phyloP scores from a whole-genome alignment of 1,284 basidiomycete species.

The Cryptococcus jaspeensis region DNA sequence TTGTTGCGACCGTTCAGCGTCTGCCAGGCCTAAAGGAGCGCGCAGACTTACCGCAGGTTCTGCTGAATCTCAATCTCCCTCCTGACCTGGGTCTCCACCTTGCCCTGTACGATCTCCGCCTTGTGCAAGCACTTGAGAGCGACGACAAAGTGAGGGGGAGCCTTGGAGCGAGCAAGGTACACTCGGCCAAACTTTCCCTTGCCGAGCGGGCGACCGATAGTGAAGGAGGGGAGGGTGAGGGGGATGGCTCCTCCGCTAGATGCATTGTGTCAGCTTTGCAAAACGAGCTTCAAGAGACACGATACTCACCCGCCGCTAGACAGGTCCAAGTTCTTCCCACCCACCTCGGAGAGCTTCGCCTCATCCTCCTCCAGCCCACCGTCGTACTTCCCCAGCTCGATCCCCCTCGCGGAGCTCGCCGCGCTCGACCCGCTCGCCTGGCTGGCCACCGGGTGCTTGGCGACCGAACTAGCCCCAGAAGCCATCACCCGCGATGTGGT shows the following conservation, averaged over 20 bases:
- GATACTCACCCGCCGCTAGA: slow-evolving; percentile 71
- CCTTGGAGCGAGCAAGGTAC: slow-evolving; percentile 94
- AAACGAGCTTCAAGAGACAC: background rate
- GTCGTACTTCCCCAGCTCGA: slow-evolving; percentile 81
- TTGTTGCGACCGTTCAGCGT: background rate
- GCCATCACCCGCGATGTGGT: slow-evolving; percentile 38
- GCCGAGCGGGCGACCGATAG: slow-evolving; percentile 92
- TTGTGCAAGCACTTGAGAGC: slow-evolving; percentile 98
- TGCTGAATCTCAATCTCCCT: slow-evolving; percentile 99
- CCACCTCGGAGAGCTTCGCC: slow-evolving; percentile 56
- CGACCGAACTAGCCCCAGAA: slow-evolving; percentile 1
- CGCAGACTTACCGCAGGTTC: slow-evolving; percentile 65
- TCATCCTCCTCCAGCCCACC: slow-evolving; percentile 80
- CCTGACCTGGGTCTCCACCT: slow-evolving; percentile 92
- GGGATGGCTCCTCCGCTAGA: slow-evolving; percentile 52
- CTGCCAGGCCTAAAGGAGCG: background rate
- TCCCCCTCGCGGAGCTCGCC: slow-evolving; percentile 7
- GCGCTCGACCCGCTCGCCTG: slow-evolving; percentile 2
- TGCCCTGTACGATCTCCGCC: slow-evolving; percentile 83
- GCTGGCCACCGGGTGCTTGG: slow-evolving; percentile 12
- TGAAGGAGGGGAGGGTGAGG: slow-evolving; percentile 71
- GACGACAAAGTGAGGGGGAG: slow-evolving; percentile 84
- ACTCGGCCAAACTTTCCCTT: slow-evolving; percentile 99
- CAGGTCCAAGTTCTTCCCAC: slow-evolving; percentile 68
- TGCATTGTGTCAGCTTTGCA: background rate